These are phyloP conservation scores for Ceratocystis huliohia DNA, from an alignment of 2,329 filamentous ascomycete species.

Conservation along the genomic window DNA sequence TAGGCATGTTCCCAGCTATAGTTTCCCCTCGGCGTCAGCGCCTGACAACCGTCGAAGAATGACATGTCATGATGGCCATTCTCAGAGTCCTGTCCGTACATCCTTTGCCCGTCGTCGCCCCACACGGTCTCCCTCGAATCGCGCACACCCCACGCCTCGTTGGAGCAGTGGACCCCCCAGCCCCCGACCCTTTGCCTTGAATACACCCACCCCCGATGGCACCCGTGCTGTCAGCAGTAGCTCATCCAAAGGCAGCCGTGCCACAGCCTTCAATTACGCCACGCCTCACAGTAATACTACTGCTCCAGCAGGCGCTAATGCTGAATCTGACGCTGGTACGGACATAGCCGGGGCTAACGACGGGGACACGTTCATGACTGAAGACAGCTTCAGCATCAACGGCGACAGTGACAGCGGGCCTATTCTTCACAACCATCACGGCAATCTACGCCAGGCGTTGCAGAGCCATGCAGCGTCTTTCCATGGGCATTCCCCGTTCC, in stretches of 20 bases:
- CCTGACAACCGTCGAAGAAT: slow-evolving; percentile 14
- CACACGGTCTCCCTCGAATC: slow-evolving; percentile 43
- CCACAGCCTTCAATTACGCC: slow-evolving; percentile 53
- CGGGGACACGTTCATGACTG: slow-evolving; percentile 29
- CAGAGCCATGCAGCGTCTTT: not conserved
- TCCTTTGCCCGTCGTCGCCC: slow-evolving; percentile 29
- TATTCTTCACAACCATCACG: slow-evolving; percentile 21
- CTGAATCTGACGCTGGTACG: slow-evolving; percentile 22
- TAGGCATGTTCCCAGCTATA: slow-evolving; percentile 32
- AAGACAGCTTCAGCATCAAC: slow-evolving; percentile 26
- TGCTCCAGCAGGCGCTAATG: slow-evolving; percentile 26
- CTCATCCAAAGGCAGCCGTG: slow-evolving; percentile 27
- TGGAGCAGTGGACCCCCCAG: slow-evolving; percentile 40
- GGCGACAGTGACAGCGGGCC: slow-evolving; percentile 25
- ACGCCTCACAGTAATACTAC: slow-evolving; percentile 58
- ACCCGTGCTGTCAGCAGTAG: slow-evolving; percentile 15
- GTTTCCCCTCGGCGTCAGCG: slow-evolving; percentile 28
- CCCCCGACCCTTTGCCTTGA: slow-evolving; percentile 29
- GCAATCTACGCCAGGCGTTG: slow-evolving; percentile 23
- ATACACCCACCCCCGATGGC: slow-evolving; percentile 23
- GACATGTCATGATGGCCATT: slow-evolving; percentile 8
- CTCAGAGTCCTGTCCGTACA: slow-evolving; percentile 2
- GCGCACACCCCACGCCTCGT: slow-evolving; percentile 42
- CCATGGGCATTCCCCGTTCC: slow-evolving; percentile 22
- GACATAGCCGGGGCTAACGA: slow-evolving; percentile 22